Base-by-base conservation (phyloP, 2,329 filamentous ascomycete species). In the Ceratocystis variospora region DNA sequence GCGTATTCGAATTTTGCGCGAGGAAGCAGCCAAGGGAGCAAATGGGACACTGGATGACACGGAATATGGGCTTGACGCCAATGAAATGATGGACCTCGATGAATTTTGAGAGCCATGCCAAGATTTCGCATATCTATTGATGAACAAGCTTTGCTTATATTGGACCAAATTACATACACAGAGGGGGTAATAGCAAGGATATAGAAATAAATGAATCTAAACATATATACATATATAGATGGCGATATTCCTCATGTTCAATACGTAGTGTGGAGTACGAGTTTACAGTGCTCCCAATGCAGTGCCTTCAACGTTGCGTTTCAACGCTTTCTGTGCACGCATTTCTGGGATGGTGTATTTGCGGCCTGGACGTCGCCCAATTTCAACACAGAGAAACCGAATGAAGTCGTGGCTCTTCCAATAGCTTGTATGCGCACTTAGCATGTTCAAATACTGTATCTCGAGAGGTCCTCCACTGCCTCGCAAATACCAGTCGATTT, bases 381-480 rank as follows among this genome's bases (percentile, higher is more conserved):
- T 86, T 76, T 99, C 94, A 41, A 93, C 80, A 55, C 95, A 95
- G 62, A 97, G 76, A 79, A 97, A 87, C 57, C 92, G 80, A n/a
- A 96, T 86, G 74, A 99, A 92, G 73, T 97, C 94, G 33, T 80
- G 83, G 71, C 88, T 86, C 1, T 85, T 82, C 94, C 94, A 99
- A 75, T 99, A 99, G 73, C 89, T 93, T 66, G 89, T 91, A 75
- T 99, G 94, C 7, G 94, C 94, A 67, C 90, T 89, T 65, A 99
- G 77, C 94, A 99, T 99, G 70, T 96, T 96, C 45, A 97, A 76
- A 73, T 99, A 99, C 76, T 97, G 92, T 28, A 96, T 91, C 75
- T 96, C 94, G 45, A 99, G 78, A 3, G 92, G 87, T 0, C 94
- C 94, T 1, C 89, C 88, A 0, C 90, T 89, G 6, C 90, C 91